Percentiles rank a stretch among this genome's conserved stretches.
These are phyloP conservation scores for Hamigera avellanea DNA, from an alignment of 495 filamentous ascomycete species.

Conservation along the genomic window DNA sequence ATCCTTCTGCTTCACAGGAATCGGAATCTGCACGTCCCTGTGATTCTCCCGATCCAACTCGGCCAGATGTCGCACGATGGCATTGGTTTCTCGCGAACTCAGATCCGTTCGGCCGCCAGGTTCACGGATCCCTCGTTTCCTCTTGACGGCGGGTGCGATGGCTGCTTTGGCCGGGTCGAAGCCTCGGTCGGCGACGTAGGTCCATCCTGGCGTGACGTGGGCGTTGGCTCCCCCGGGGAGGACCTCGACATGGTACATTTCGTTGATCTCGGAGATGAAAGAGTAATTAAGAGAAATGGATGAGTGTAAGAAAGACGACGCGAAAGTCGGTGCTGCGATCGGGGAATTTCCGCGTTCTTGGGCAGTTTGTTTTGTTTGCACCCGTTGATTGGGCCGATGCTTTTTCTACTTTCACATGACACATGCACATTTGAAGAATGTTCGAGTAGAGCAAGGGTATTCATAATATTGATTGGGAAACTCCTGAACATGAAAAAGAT, in stretches of 20 bases:
- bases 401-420: no score
- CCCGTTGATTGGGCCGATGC: no score
- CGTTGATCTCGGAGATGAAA: no score
- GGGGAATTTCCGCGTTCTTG: no score
- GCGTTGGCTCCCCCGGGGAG: slow-evolving; percentile 56
- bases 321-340: no score
- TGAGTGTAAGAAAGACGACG: no score
- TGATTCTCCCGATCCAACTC: slow-evolving; percentile 74
- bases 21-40: slow-evolving; percentile 54
- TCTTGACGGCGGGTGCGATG: slow-evolving; percentile 41
- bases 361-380: no score
- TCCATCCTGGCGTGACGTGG: slow-evolving; percentile 68
- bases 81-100: slow-evolving; percentile 64
- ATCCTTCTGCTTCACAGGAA: slow-evolving; percentile 45
- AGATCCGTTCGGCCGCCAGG: slow-evolving; percentile 43
- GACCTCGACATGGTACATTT: slow-evolving; percentile 60
- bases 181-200: slow-evolving; percentile 72
- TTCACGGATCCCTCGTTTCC: slow-evolving; percentile 55
- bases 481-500: not conserved
- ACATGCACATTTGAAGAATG: no score
- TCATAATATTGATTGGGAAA: not conserved
- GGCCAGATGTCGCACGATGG: slow-evolving; percentile 62
- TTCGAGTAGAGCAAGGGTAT: no score
- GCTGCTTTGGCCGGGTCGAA: slow-evolving; percentile 48
- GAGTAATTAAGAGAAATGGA: no score